phyloP scores from a whole-genome alignment of 202 grass and related monocot species.

The Zizania palustris region DNA sequence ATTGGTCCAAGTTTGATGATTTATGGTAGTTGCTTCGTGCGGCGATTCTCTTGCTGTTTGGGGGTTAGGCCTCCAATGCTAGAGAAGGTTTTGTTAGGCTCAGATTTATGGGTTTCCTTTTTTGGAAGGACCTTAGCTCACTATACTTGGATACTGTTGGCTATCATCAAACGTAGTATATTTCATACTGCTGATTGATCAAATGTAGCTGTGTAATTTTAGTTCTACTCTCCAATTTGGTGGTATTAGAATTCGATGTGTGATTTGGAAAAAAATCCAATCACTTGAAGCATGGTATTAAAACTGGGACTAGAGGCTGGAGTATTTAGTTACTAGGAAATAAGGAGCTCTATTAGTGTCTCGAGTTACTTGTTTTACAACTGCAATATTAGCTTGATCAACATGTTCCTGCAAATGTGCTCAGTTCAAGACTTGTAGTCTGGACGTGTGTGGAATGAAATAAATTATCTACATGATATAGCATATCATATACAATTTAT shows the following conservation, averaged over 20 bases:
- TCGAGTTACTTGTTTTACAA: neutral
- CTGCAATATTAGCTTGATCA: neutral
- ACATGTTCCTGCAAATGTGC: neutral
- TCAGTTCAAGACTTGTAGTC: neutral
- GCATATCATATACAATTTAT: neutral
- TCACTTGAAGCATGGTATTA: neutral
- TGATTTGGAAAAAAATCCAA: neutral
- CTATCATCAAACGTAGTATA: neutral
- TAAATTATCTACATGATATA: neutral
- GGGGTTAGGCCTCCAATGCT: constrained; percentile 20
- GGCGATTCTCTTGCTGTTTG: constrained; percentile 22
- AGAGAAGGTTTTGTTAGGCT: neutral
- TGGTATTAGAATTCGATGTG: neutral
- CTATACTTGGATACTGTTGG: neutral
- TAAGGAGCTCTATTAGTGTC: neutral
- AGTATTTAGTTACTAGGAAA: neutral
- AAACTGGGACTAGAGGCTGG: neutral
- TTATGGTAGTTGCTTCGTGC: constrained; percentile 10
- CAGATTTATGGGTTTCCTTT: constrained; percentile 26
- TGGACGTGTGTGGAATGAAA: neutral
- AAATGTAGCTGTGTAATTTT: neutral
- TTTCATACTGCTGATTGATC: neutral
- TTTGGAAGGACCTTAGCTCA: constrained; percentile 11
- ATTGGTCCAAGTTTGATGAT: neutral
- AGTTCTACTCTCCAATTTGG: neutral